phyloP scores from a whole-genome alignment of 2,329 filamentous ascomycete species.

The Apiospora aurea region DNA sequence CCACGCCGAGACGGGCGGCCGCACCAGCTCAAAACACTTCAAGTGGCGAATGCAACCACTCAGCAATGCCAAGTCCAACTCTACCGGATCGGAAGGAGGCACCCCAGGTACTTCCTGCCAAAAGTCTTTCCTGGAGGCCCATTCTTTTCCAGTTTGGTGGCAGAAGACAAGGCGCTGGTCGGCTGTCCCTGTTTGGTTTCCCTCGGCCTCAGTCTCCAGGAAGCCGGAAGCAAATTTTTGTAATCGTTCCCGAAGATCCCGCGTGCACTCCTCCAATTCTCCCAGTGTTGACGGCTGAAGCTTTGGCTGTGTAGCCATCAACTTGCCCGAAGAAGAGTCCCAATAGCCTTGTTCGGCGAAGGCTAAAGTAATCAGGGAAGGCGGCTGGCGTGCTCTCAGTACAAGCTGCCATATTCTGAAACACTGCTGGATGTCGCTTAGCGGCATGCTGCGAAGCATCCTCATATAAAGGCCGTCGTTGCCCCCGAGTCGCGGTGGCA shows the following conservation, averaged over 20 bases:
- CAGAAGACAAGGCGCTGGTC: slow-evolving; percentile 41
- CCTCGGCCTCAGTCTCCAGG: slow-evolving; percentile 37
- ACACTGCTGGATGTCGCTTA: slow-evolving; percentile 37
- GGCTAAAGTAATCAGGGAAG: slow-evolving; percentile 40
- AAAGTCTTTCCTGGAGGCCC: slow-evolving; percentile 40
- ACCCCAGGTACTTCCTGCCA: slow-evolving; percentile 38
- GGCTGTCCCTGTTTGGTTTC: slow-evolving; percentile 26
- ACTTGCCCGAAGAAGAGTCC: slow-evolving; percentile 33
- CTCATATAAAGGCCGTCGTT: slow-evolving; percentile 43
- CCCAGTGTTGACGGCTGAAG: slow-evolving; percentile 32
- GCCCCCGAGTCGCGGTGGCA: slow-evolving; percentile 41
- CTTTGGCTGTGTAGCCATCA: slow-evolving; percentile 35
- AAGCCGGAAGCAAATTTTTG: slow-evolving; percentile 38
- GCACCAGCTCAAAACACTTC: slow-evolving; percentile 37
- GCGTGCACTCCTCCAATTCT: slow-evolving; percentile 34
- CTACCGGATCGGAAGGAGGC: slow-evolving; percentile 32
- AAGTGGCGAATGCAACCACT: slow-evolving; percentile 42
- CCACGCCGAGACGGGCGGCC: slow-evolving; percentile 40
- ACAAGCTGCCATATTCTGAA: slow-evolving; percentile 42
- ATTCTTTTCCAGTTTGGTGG: slow-evolving; percentile 40
- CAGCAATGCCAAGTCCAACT: slow-evolving; percentile 39
- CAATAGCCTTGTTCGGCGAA: slow-evolving; percentile 40
- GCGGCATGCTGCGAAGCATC: slow-evolving; percentile 41
- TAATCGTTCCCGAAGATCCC: slow-evolving; percentile 38
- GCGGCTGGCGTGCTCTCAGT: slow-evolving; percentile 41